These are phyloP conservation scores for Westerdykella aurantiaca DNA, from an alignment of 2,329 filamentous ascomycete species.

Conservation along the genomic window DNA sequence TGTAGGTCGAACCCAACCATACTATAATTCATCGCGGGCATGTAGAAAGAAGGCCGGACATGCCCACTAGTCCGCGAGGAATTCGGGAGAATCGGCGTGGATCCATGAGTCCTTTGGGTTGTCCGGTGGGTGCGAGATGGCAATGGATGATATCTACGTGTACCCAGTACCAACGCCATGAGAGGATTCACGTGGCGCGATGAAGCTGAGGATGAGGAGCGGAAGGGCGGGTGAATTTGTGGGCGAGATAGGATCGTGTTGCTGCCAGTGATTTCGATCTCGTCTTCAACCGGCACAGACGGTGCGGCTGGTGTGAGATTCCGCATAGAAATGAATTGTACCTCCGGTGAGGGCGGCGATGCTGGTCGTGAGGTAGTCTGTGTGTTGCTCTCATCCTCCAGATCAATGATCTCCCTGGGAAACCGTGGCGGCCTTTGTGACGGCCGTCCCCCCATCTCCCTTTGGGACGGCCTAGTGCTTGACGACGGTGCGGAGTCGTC, in stretches of 20 bases:
- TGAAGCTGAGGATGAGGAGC: background rate
- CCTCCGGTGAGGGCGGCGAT: conserved; percentile 38
- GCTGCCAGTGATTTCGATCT: no score
- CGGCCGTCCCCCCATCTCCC: conserved; percentile 13
- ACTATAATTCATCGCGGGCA: conserved; percentile 36
- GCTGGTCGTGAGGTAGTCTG: conserved; percentile 4
- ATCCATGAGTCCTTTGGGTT: no score
- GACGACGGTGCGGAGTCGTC: conserved; percentile 10
- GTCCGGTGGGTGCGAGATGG: no score
- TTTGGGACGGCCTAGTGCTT: conserved; percentile 12
- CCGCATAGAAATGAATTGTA: conserved; percentile 43
- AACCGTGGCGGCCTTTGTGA: conserved; percentile 38
- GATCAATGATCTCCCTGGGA: conserved; percentile 40
- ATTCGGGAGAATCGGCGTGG: no score
- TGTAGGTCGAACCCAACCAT: conserved; percentile 43
- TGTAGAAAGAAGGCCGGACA: no score
- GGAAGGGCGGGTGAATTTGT: background rate
- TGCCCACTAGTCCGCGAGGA: no score
- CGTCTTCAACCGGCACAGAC: no score
- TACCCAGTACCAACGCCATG: no score
- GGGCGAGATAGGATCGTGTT: no score
- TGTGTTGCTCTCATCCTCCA: conserved; percentile 29
- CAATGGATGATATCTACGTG: no score
- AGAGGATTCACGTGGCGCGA: conserved; percentile 1
- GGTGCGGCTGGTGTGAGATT: conserved; percentile 1